Conservation (phyloP, 257 asterid species). For the Solanum virginianum region DNA sequence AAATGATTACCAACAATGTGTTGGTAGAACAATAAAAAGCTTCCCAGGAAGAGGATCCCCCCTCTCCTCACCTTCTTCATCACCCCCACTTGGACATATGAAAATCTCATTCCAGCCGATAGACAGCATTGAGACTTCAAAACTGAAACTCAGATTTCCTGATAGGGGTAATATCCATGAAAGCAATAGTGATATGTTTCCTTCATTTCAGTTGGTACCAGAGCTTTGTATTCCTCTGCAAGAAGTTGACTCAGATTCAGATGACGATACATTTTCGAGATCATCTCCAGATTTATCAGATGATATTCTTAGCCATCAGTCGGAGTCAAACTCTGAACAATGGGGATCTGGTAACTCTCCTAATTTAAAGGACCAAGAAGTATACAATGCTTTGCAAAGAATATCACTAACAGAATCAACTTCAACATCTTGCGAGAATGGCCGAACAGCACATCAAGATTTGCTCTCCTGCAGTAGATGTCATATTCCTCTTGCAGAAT, state of each 20-base stretch:
- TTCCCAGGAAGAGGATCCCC: constrained; percentile 38
- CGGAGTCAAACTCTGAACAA: constrained; percentile 70
- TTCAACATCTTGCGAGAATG: constrained; percentile 29
- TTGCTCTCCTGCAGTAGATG: constrained; percentile 10
- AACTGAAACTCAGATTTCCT: constrained; percentile 70
- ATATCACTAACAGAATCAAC: constrained; percentile 56
- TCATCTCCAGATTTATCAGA: constrained; percentile 73
- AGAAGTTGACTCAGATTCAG: constrained; percentile 59
- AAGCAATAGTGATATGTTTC: constrained; percentile 41
- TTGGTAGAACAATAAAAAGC: constrained; percentile 19
- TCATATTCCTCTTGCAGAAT: constrained; percentile 26
- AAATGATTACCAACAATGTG: constrained; percentile 12
- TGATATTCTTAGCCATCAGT: constrained; percentile 54
- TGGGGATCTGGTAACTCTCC: constrained; percentile 81
- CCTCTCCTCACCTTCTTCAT: constrained; percentile 52
- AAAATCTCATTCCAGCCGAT: constrained; percentile 83
- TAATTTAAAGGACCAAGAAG: constrained; percentile 44
- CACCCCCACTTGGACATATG: constrained; percentile 95
- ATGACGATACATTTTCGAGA: constrained; percentile 75
- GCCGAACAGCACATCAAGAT: constrained; percentile 20
- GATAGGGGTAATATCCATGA: constrained; percentile 33
- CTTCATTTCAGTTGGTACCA: constrained; percentile 96
- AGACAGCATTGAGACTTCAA: constrained; percentile 49
- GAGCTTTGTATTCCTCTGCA: constrained; percentile 38
- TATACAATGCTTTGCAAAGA: constrained; percentile 52